Base-by-base conservation (phyloP, 2,329 filamentous ascomycete species). In the Teratosphaeriaceae sp. region DNA sequence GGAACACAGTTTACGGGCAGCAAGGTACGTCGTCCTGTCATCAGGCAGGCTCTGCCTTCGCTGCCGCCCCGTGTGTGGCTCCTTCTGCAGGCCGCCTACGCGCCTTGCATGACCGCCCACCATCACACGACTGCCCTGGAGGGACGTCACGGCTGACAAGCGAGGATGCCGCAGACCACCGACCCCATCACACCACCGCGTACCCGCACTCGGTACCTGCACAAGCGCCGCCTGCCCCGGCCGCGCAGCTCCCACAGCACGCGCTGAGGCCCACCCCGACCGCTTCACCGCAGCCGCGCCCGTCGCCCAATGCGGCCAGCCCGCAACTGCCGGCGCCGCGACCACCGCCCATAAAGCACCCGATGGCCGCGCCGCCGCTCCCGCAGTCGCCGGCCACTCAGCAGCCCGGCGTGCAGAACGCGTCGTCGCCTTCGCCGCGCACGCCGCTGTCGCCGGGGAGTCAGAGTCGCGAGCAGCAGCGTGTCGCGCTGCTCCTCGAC, bases 401-500 rank as follows among this genome's bases (percentile, higher is more conserved):
- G 52, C 50, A 60, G 39, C 47, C 42, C 24, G 46, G 49, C 20
- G 43, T 40, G 20, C 23, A 18, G 38, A 49, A 51, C 21, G 33
- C 36, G 23, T 47, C 62, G 59, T 49, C 60, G 45, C 48, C 58
- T 3, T 58, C 67, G 15, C 66, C 69, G 35, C 65, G 59, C 19
- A 66, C 70, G 40, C 72, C 70, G 30, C 67, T 70, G 46, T 73
- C 72, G 31, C 70, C 71, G 5, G 64, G 64, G 47, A 57, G 65
- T 26, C 64, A 67, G 40, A 64, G 62, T 36, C 64, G 71, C 37
- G 75, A 78, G 53, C 73, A 73, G 51, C 72, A 76, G 49, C 70
- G 76, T 37, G 69, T 88, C 44, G 68, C 75, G 1, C 60, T 86
- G n/a, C 65, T 88, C 29, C 69, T 88, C 3, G 82, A 85, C 30